Conservation (phyloP, 2,329 filamentous ascomycete genomes). For the Fusarium fracticaudum region DNA sequence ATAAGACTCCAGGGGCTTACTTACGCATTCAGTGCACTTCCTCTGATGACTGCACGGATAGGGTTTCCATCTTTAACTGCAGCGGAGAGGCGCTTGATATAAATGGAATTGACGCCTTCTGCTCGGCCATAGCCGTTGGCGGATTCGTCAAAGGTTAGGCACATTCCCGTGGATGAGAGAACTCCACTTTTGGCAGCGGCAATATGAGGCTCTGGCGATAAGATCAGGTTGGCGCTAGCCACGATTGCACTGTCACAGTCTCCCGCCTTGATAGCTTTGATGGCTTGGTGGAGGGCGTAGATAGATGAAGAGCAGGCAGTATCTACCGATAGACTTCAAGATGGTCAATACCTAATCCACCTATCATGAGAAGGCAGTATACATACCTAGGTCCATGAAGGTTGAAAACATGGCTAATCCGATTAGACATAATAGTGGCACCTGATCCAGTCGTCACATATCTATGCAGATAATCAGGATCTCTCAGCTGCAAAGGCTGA, state of each 20-base stretch:
- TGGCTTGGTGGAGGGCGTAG: neutral
- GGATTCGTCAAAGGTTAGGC: neutral
- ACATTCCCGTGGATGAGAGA: neutral
- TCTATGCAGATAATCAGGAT: neutral
- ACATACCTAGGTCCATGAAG: neutral
- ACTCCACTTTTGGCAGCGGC: neutral
- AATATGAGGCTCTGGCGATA: neutral
- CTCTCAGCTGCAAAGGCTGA: neutral
- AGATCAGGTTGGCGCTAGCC: neutral
- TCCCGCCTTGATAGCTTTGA: neutral
- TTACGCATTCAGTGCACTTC: neutral
- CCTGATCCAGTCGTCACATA: neutral
- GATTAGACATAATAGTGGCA: neutral
- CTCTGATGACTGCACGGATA: neutral
- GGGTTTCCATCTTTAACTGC: neutral
- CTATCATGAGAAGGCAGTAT: fast-evolving
- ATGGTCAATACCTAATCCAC: fast-evolving
- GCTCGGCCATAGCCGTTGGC: neutral
- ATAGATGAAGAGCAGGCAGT: neutral
- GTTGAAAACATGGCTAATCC: neutral
- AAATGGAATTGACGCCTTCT: neutral
- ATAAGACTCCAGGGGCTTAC: fast-evolving
- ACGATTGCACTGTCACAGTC: neutral
- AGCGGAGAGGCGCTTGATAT: neutral
- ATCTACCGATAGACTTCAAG: neutral